These are phyloP conservation scores for Trifolium fragiferum DNA, from an alignment of 306 rosid species.

Conservation along the genomic window DNA sequence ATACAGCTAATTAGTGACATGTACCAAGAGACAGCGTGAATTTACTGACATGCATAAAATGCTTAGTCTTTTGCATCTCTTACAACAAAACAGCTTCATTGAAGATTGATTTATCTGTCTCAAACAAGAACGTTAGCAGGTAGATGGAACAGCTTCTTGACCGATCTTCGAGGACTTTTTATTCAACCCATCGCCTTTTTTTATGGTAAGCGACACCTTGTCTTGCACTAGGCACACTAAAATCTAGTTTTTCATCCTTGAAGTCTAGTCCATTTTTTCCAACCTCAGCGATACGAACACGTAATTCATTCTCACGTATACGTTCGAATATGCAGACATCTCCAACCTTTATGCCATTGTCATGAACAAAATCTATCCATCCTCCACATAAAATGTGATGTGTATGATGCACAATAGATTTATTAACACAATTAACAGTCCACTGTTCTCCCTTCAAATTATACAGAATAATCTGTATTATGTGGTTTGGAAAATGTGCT, in stretches of 20 bases:
- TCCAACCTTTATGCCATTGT: conserved; percentile 75
- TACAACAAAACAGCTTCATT: conserved; percentile 33
- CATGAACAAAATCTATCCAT: conserved; percentile 95
- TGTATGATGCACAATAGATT: conserved; percentile 77
- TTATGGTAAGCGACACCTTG: conserved; percentile 46
- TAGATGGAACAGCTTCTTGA: conserved; percentile 55
- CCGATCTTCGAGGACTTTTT: conserved; percentile 57
- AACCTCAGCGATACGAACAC: conserved; percentile 62
- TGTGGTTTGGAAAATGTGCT: conserved; percentile 88
- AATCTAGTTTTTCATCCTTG: conserved; percentile 59
- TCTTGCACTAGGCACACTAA: conserved; percentile 51
- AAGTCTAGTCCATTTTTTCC: conserved; percentile 59
- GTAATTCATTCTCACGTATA: conserved; percentile 77
- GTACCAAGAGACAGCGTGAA: not conserved
- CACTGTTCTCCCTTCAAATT: conserved; percentile 85
- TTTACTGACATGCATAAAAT: conserved; percentile 5
- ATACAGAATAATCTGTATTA: conserved; percentile 76
- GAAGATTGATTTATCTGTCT: conserved; percentile 42
- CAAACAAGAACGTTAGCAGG: conserved; percentile 47
- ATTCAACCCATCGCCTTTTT: conserved; percentile 5
- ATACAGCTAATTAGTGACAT: too few species aligned
- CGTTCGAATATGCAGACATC: conserved; percentile 91
- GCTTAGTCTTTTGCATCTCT: conserved; percentile 23
- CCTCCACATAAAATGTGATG: conserved; percentile 96
- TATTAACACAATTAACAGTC: conserved; percentile 92